Evolutionary conservation across 768 basidiomycete genomes (phyloP).

Genomic region (Hysterangium stoloniferum): DNA sequence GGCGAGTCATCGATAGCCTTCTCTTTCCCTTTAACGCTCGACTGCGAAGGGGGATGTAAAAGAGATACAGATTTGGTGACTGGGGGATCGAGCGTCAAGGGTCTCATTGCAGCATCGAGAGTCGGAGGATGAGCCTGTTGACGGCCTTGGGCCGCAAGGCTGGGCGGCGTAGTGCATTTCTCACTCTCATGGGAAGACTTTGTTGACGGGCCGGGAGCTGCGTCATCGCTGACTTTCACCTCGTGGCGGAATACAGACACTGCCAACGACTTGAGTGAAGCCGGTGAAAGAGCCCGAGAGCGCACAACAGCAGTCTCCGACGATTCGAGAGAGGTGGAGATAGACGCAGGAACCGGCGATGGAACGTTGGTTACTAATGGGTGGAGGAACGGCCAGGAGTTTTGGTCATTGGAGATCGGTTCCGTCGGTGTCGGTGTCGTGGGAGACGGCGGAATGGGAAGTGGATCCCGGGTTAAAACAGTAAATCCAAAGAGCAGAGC

Average conservation of each 20-base stretch:
- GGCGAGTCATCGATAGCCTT: not conserved
- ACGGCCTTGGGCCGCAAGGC: not conserved
- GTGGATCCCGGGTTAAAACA: not conserved
- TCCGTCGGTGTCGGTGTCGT: not conserved
- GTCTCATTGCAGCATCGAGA: not conserved
- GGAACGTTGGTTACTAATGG: not conserved
- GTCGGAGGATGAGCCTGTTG: not conserved
- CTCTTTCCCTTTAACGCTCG: not conserved
- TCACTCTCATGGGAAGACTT: not conserved
- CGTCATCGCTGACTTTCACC: no score
- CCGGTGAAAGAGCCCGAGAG: not conserved
- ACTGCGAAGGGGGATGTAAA: not conserved
- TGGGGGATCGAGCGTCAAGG: constrained; percentile 8
- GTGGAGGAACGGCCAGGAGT: not conserved
- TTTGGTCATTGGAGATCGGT: not conserved
- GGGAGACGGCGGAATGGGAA: not conserved
- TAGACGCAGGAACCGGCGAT: not conserved
- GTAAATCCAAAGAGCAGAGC: constrained; percentile 2
- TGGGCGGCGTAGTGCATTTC: not conserved
- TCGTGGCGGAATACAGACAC: constrained; percentile 1
- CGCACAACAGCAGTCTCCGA: not conserved
- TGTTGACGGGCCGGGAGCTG: not conserved
- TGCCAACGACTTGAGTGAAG: constrained; percentile 3
- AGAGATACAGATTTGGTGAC: not conserved
- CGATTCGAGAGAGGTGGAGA: not conserved